These are phyloP conservation scores for Lactifluus subvellereus DNA, from an alignment of 768 basidiomycete species.

Conservation along the genomic window DNA sequence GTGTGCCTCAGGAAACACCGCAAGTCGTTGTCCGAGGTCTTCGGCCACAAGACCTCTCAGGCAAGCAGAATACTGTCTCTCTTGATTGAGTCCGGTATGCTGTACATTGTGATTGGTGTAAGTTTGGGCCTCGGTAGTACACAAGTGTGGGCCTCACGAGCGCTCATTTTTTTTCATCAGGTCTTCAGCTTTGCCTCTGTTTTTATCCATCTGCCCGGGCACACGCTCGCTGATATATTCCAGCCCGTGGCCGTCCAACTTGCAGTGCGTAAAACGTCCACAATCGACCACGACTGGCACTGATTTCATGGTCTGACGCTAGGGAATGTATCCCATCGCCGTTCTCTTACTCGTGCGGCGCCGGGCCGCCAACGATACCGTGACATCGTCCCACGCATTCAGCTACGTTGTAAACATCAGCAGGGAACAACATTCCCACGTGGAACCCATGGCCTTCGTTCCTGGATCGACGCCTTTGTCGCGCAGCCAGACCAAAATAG, in stretches of 20 bases:
- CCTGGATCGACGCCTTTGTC: background rate
- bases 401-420: background rate
- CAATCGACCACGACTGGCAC: background rate
- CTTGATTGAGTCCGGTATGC: constrained; percentile 6
- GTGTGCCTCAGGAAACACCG: background rate
- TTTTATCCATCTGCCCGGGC: background rate
- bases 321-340: too few relatives aligned
- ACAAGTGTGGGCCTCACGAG: background rate
- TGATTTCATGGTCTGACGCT: background rate
- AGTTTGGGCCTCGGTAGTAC: background rate
- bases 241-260: background rate
- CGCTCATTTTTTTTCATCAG: background rate
- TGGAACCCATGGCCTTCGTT: background rate
- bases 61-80: background rate
- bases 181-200: background rate
- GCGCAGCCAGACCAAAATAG: background rate
- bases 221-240: background rate
- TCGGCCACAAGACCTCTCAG: background rate
- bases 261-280: background rate
- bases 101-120: constrained; percentile 9
- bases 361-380: background rate
- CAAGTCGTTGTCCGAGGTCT: background rate
- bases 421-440: background rate
- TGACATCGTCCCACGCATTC: background rate
- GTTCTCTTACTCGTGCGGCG: background rate